Conservation (phyloP, 352 stramenopile species). For the Globisporangium perplexum region DNA sequence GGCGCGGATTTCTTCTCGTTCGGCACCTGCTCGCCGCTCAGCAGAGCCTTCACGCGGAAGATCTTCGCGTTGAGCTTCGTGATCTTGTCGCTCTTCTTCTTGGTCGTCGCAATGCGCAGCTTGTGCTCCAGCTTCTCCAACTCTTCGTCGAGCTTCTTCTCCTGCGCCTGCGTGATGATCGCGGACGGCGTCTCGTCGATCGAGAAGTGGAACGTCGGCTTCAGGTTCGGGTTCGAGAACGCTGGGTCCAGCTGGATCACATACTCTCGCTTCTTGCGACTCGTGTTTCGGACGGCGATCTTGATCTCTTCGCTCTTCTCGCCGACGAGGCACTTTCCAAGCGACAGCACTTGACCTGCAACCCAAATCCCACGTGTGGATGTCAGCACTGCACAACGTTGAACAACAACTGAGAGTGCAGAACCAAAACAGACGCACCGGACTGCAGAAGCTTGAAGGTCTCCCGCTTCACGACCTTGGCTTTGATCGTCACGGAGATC, state of each 20-base stretch:
- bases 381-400: neutral
- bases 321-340: constrained; percentile 79
- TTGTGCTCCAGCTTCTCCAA: constrained; percentile 89
- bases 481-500: constrained; percentile 86
- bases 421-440: constrained; percentile 26
- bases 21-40: constrained; percentile 68
- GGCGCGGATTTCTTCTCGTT: constrained; percentile 45
- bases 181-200: constrained; percentile 77
- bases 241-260: constrained; percentile 77
- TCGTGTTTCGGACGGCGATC: constrained; percentile 83
- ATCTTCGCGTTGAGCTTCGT: constrained; percentile 83
- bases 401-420: neutral
- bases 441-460: constrained; percentile 88
- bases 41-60: constrained; percentile 61
- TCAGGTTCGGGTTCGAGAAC: constrained; percentile 60
- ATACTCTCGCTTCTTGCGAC: constrained; percentile 84
- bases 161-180: constrained; percentile 85
- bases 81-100: constrained; percentile 89
- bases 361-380: constrained; percentile 1
- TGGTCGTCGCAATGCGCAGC: constrained; percentile 81
- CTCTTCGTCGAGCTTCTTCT: constrained; percentile 89
- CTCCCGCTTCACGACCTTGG: constrained; percentile 84
- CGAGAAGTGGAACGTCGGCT: constrained; percentile 78
- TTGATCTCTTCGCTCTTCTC: constrained; percentile 84
- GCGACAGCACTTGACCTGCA: constrained; percentile 71